phyloP scores from a whole-genome alignment of 2,329 filamentous ascomycete genomes.

The Ophiostoma ips region DNA sequence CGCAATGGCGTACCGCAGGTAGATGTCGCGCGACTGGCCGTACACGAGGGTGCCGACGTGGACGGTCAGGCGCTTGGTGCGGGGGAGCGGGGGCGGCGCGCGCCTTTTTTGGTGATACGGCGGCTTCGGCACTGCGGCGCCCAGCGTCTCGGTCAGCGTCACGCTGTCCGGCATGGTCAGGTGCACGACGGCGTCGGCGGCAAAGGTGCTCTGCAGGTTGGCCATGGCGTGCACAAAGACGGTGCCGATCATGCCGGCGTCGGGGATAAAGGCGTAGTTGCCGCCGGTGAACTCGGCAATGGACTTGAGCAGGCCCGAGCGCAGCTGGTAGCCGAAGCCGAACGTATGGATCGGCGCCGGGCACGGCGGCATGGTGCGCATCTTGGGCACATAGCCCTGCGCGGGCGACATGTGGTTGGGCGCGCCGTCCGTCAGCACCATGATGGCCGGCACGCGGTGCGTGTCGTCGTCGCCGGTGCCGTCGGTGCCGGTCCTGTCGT shows the following conservation, averaged over 20 bases:
- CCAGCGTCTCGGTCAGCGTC: conserved; percentile 26
- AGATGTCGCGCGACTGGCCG: conserved; percentile 45
- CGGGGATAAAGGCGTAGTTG: conserved; percentile 47
- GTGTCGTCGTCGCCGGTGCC: no score
- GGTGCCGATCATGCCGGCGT: conserved; percentile 47
- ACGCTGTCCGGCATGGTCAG: conserved; percentile 26
- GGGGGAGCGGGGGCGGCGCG: background rate
- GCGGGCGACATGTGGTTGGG: conserved; percentile 36
- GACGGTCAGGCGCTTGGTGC: conserved; percentile 21
- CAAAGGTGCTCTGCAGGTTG: conserved; percentile 45
- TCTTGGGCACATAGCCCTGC: conserved; percentile 40
- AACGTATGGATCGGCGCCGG: conserved; percentile 38
- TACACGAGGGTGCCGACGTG: conserved; percentile 41
- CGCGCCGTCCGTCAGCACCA: conserved; percentile 40
- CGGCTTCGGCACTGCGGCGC: conserved; percentile 22
- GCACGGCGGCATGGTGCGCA: conserved; percentile 27
- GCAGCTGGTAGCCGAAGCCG: conserved; percentile 36
- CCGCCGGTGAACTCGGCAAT: conserved; percentile 44
- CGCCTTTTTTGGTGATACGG: conserved; percentile 10
- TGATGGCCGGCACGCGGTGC: conserved; percentile 32
- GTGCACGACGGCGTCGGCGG: conserved; percentile 30
- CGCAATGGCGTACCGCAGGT: conserved; percentile 22
- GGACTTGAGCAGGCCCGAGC: conserved; percentile 42
- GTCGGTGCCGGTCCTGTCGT: conserved; percentile 10
- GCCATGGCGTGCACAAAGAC: conserved; percentile 49